Evolutionary conservation across 352 stramenopile species (phyloP).

Genomic region (Globisporangium radiosum): DNA sequence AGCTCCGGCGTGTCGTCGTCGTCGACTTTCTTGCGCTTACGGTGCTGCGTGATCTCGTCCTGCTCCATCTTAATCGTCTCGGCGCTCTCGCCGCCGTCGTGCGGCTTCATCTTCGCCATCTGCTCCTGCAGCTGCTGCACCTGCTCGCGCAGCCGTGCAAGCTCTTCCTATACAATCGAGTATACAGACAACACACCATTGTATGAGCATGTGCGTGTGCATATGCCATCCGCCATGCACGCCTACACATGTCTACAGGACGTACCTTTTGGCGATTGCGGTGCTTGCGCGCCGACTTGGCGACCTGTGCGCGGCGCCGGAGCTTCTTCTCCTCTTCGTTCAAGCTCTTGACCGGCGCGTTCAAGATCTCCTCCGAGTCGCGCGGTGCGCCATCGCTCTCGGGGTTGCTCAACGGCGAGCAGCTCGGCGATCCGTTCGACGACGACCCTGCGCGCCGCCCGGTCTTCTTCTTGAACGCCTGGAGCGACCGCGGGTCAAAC

Average conservation of each 20-base stretch:
- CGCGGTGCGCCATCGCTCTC: constrained; percentile 25
- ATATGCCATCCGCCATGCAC: not conserved
- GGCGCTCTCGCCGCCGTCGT: constrained; percentile 25
- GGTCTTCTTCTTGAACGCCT: constrained; percentile 13
- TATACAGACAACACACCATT: not conserved
- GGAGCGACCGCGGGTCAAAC: constrained; percentile 16
- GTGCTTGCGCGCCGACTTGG: constrained; percentile 78
- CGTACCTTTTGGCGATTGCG: constrained; percentile 66
- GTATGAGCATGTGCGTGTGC: not conserved
- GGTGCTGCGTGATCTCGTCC: constrained; percentile 54
- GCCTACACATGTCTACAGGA: not conserved
- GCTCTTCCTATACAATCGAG: constrained; percentile 33
- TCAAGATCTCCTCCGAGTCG: constrained; percentile 77
- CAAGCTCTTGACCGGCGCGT: constrained; percentile 71
- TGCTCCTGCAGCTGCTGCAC: constrained; percentile 73
- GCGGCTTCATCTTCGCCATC: constrained; percentile 63
- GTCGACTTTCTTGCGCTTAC: constrained; percentile 69
- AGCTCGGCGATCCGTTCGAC: constrained; percentile 25
- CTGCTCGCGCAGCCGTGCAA: constrained; percentile 61
- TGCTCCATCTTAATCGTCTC: constrained; percentile 43
- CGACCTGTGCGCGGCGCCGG: constrained; percentile 66
- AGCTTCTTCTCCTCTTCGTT: constrained; percentile 83
- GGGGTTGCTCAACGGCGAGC: constrained; percentile 37
- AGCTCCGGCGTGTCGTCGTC: constrained; percentile 20
- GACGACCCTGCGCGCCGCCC: constrained; percentile 10